Percentiles rank a stretch among this genome's conserved stretches.
phyloP scores from a whole-genome alignment of 2,329 filamentous ascomycete species.

The Meredithiella fracta region DNA sequence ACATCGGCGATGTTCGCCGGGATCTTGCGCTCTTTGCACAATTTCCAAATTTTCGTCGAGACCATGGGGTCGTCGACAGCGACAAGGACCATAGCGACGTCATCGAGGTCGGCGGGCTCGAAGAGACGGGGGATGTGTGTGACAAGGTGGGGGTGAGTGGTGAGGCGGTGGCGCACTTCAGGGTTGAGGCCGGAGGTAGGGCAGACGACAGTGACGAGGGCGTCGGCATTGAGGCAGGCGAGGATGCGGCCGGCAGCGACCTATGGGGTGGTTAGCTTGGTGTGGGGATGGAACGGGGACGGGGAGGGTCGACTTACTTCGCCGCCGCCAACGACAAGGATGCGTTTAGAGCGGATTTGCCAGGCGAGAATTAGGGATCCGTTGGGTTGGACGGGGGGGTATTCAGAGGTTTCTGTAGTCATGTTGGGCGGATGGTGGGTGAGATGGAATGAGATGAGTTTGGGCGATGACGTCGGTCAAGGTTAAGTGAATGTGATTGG shows the following conservation, averaged over 20 bases:
- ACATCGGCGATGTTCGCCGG: conserved; percentile 95
- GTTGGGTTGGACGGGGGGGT: conserved; percentile 70
- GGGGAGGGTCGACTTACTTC: conserved; percentile 44
- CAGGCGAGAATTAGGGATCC: conserved; percentile 90
- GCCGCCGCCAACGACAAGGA: conserved; percentile 87
- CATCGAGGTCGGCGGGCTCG: conserved; percentile 70
- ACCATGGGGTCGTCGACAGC: conserved; percentile 86
- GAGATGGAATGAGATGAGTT: neutral
- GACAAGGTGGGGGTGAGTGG: conserved; percentile 47
- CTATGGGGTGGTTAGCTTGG: conserved; percentile 29
- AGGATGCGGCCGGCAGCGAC: conserved; percentile 90
- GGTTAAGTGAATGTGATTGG: neutral
- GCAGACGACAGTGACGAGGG: conserved; percentile 70
- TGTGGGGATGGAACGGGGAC: neutral
- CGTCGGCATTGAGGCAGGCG: conserved; percentile 88
- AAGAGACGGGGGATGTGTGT: conserved; percentile 71
- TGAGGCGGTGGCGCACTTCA: conserved; percentile 70
- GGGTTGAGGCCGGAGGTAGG: conserved; percentile 67
- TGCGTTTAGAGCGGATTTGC: conserved; percentile 78
- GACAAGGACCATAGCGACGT: conserved; percentile 71
- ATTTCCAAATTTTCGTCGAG: conserved; percentile 81
- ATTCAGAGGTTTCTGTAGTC: conserved; percentile 22
- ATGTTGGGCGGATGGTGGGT: neutral
- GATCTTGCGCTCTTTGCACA: conserved; percentile 72
- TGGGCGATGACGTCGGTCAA: neutral